A percentile compares a stretch with the other conserved stretches of the same genome.
Conservation (phyloP, 768 basidiomycete genomes). For the Sistotremastrum niveocremeum region DNA sequence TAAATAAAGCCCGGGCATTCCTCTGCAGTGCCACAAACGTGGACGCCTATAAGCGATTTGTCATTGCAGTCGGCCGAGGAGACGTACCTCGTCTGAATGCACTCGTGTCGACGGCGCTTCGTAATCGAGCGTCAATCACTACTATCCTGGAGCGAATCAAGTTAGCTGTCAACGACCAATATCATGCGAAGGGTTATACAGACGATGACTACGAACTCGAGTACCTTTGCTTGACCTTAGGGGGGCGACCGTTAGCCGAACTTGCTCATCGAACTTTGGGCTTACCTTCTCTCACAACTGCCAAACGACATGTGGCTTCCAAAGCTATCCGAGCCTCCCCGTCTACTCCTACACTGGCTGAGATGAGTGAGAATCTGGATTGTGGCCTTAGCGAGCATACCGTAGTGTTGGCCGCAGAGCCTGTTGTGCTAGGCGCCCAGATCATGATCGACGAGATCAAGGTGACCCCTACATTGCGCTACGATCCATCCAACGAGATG, state of each 20-base stretch:
- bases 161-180: constrained; percentile 7
- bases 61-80: constrained; percentile 13
- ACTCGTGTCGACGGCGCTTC: constrained; percentile 9
- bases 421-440: constrained; percentile 1
- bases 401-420: constrained; percentile 1
- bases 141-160: constrained; percentile 9
- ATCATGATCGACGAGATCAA: constrained; percentile 15
- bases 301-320: too few relatives aligned
- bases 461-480: constrained; percentile 9
- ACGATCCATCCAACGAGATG: constrained; percentile 11
- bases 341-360: constrained; percentile 3
- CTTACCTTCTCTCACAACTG: too few relatives aligned
- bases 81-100: constrained; percentile 9
- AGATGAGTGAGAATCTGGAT: constrained; percentile 11
- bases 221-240: constrained; percentile 9
- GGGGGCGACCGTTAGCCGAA: too few relatives aligned
- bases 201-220: constrained; percentile 12
- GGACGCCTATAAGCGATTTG: constrained; percentile 11
- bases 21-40: too few relatives aligned
- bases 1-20: too few relatives aligned
- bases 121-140: constrained; percentile 7
- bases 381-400: constrained; percentile 6
- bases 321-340: constrained; percentile 7
- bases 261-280: too few relatives aligned
- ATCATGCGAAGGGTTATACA: constrained; percentile 8